phyloP scores from a whole-genome alignment of 768 basidiomycete species.

The Epithele typhae region DNA sequence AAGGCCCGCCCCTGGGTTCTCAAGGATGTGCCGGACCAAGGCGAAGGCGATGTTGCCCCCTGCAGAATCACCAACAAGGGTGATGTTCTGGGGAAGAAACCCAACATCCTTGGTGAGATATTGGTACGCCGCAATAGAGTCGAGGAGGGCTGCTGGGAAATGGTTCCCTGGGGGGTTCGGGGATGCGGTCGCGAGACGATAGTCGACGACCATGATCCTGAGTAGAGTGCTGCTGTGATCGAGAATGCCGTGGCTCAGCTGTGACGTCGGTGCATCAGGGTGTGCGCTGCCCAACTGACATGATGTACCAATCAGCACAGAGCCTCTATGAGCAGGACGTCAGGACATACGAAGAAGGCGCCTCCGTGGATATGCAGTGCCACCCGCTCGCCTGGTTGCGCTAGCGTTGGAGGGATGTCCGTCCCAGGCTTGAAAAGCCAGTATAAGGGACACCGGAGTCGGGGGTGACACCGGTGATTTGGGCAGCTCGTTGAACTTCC shows the following conservation, averaged over 20 bases:
- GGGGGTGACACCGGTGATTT: no score
- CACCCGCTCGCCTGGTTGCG: conserved; percentile 49
- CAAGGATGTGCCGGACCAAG: conserved; percentile 56
- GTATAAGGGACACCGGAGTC: no score
- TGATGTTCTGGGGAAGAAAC: conserved; percentile 55
- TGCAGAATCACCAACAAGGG: conserved; percentile 72
- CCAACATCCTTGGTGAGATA: conserved; percentile 59
- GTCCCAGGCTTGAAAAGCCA: conserved; percentile 18
- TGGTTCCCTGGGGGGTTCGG: conserved; percentile 42
- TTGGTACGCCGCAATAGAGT: conserved; percentile 68
- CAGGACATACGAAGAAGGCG: conserved; percentile 32
- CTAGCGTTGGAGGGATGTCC: conserved; percentile 27
- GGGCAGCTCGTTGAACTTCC: no score
- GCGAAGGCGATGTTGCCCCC: conserved; percentile 71
- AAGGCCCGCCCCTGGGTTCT: conserved; percentile 37
- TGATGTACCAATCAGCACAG: conserved; percentile 8
- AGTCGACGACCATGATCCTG: conserved; percentile 62
- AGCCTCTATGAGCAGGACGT: neutral
- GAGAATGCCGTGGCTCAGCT: conserved; percentile 44
- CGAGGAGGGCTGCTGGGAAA: conserved; percentile 74
- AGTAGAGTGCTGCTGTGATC: conserved; percentile 38
- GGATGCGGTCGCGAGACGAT: conserved; percentile 52
- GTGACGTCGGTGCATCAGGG: conserved; percentile 44
- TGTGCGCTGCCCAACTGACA: conserved; percentile 44
- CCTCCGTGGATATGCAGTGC: conserved; percentile 65